Evolutionary conservation across 2,329 filamentous ascomycete genomes (phyloP), one percentile per base, ranked within the genome.

Genomic region (Pseudogymnoascus verrucosus): DNA sequence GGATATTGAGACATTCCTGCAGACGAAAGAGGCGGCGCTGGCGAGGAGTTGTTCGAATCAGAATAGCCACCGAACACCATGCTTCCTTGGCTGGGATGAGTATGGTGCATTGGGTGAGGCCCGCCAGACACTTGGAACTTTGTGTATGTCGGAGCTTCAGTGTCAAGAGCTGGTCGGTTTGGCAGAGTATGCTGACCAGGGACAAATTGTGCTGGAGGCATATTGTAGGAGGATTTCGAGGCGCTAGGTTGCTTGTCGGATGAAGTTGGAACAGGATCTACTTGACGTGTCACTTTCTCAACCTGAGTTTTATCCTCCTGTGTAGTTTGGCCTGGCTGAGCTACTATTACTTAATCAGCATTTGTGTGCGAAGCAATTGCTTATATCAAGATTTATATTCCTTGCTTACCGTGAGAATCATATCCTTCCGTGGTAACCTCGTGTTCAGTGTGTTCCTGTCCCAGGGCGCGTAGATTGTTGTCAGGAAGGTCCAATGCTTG

Each of bases 41-140:
- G 85, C 4, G 85, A 87, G 0, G 84, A 82, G 62, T 78, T 80
- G 68, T 82, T 81, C 11, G 85, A 87, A 16, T 78, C 80, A 34
- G 79, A 75, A 65, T 83, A 81, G 5, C 76, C 77, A 36, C 82
- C 82, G 68, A 87, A 86, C 66, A 85, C 78, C 61, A 86, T 74
- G 70, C 80, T 85, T 39, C 81, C 78, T 64, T 80, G 80, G 71
- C 81, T 86, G 12, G 78, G 79, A 62, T 82, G 83, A 42, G 78
- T 72, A 61, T 84, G 81, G 67, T 85, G 82, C 68, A 80, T 69
- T 66, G 71, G 68, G 68, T 72, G 66, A 62, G 72, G 65, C 64
- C 69, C 69, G 34, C 51, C 51, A 5, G 51, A 57, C 28, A 57
- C 51, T 34, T 57, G 51, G 26, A 57, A 57, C 47, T 31, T 57